Evolutionary conservation across 2,329 filamentous ascomycete genomes (phyloP).

Genomic region (Chrysoporthe puriensis): DNA sequence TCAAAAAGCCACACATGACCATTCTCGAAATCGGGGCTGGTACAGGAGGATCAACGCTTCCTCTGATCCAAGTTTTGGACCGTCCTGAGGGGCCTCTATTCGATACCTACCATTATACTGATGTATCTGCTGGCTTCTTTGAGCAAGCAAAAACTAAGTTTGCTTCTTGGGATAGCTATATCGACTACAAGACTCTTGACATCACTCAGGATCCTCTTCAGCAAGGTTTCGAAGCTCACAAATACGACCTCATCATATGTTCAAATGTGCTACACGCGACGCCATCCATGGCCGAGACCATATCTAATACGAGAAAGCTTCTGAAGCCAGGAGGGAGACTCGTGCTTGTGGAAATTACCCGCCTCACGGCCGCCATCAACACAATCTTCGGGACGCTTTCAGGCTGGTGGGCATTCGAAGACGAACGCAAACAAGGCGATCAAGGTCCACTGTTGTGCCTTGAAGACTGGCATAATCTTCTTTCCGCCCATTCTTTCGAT

Average conservation of each 20-base stretch:
- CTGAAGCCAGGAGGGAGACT: constrained; percentile 43
- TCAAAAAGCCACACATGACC: constrained; percentile 13
- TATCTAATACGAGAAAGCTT: constrained; percentile 35
- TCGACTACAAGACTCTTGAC: constrained; percentile 37
- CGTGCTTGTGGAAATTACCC: constrained; percentile 28
- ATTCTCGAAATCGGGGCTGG: constrained; percentile 28
- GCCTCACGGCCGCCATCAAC: constrained; percentile 10
- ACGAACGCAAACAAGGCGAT: constrained; percentile 8
- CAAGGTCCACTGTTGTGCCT: constrained; percentile 20
- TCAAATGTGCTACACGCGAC: constrained; percentile 39
- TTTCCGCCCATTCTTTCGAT: constrained; percentile 3
- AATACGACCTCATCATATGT: constrained; percentile 39
- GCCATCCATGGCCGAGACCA: constrained; percentile 29
- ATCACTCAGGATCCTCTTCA: constrained; percentile 33
- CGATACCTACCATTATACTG: constrained; percentile 46
- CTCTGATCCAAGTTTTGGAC: constrained; percentile 24
- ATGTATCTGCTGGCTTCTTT: constrained; percentile 45
- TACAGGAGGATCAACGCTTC: constrained; percentile 32
- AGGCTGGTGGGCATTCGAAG: constrained; percentile 20
- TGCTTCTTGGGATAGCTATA: constrained; percentile 30
- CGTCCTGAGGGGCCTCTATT: constrained; percentile 16
- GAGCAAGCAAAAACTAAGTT: constrained; percentile 39
- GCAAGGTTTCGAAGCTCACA: constrained; percentile 37
- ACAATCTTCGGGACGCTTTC: constrained; percentile 14
- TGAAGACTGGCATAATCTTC: not conserved